Base-by-base conservation (phyloP, 2,329 filamentous ascomycete species). In the Thielaviopsis euricoi region DNA sequence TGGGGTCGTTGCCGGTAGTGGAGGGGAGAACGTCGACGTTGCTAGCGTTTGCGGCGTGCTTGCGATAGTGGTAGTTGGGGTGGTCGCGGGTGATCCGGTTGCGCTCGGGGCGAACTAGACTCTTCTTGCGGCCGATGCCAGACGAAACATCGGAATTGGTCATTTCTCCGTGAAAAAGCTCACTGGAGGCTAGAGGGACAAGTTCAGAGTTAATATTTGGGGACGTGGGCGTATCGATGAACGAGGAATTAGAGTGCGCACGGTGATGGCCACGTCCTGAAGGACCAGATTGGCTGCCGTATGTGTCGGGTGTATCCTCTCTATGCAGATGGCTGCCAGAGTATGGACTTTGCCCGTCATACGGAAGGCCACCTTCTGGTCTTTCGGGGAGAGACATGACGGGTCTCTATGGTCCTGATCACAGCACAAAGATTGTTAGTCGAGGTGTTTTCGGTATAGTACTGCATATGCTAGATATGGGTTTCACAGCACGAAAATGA, bases 31-130 rank as follows among this genome's bases (percentile, higher is more conserved):
- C 86, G 58, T 85, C 79, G 89, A 98, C 96, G 63, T 91, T 87
- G 65, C 89, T 87, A 9, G 94, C 95, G 63, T 91, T 87, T 65
- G 89, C 87, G 10, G 94, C 89, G 79, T 95, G 90, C 69, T 95
- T 87, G 64, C 89, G 83, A 71, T 98, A 98, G 71, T 96, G 81
- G 67, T 96, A 98, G 69, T 97, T 94, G 15, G 90, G 89, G 68
- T 97, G 89, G 64, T 90, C 86, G 62, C 79, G 83, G 64, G 90
- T 86, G 64, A 95, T 88, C 64, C 86, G 82, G 66, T 86, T 86
- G 63, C 93, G 82, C 71, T 98, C 93, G 0, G 93, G 93, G 61
- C 87, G 80, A 67, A 98, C 84, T 62, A 98, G 75, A 69, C 88
- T 96, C 68, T 86, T 83, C 72, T 97, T 97, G 64, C 90, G 82